Conservation (phyloP, 129 eudicot species). For the Arctium lappa region DNA sequence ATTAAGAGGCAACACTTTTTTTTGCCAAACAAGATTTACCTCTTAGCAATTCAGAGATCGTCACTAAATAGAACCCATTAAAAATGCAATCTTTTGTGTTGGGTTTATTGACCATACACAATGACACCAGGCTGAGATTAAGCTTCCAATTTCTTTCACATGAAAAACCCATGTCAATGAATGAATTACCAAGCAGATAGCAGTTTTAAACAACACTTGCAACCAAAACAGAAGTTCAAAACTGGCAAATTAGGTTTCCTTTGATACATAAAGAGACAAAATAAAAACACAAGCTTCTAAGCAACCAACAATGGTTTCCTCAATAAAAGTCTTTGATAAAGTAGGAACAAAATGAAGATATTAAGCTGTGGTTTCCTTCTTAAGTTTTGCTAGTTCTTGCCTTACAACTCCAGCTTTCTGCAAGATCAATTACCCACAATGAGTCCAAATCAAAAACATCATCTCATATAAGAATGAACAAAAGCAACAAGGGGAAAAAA, state of each 20-base stretch:
- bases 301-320: slow-evolving; percentile 17
- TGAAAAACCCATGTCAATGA: not conserved
- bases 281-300: slow-evolving; percentile 15
- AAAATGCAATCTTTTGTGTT: no score
- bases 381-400: slow-evolving; percentile 49
- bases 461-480: not conserved
- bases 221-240: slow-evolving; percentile 1
- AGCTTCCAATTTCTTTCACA: not conserved
- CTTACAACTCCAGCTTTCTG: slow-evolving; percentile 58
- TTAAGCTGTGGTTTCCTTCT: slow-evolving; percentile 41
- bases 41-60: no score
- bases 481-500: not conserved
- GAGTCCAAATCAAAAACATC: not conserved
- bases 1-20: no score
- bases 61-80: no score
- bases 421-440: slow-evolving; percentile 5
- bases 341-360: not conserved
- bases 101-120: no score
- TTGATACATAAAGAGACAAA: slow-evolving; percentile 6
- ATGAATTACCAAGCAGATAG: not conserved
- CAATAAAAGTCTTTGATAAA: slow-evolving; percentile 14
- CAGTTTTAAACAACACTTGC: not conserved
- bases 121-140: no score
- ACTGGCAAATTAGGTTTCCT: not conserved
- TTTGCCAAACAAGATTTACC: no score